Percentiles rank a stretch among this genome's conserved stretches.
phyloP scores from a whole-genome alignment of 768 basidiomycete genomes.

The Lentinula lateritia region DNA sequence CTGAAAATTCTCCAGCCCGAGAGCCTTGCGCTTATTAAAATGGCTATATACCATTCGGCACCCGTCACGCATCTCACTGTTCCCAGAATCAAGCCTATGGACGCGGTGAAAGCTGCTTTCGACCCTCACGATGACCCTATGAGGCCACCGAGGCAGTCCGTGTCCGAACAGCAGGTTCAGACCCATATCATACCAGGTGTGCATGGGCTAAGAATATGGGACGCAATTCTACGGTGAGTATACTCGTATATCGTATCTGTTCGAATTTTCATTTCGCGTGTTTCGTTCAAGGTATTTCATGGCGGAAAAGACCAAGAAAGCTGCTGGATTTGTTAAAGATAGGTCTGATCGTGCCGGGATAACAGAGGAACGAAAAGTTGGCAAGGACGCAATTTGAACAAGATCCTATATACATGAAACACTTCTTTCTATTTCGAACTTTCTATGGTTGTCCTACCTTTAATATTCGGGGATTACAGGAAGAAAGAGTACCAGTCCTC shows the following conservation, averaged over 20 bases:
- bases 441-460: no score
- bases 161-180: constrained; percentile 47
- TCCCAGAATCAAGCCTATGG: constrained; percentile 38
- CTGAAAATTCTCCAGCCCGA: constrained; percentile 34
- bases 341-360: not conserved
- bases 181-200: constrained; percentile 32
- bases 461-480: not conserved
- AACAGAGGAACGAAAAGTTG: not conserved
- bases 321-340: not conserved
- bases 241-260: not conserved
- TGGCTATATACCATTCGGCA: constrained; percentile 49
- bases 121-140: constrained; percentile 42
- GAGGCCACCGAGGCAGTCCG: constrained; percentile 46
- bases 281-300: constrained; percentile 5
- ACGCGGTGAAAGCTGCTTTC: constrained; percentile 43
- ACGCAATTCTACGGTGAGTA: constrained; percentile 41
- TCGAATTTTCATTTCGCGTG: not conserved
- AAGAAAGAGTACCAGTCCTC: not conserved
- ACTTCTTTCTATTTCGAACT: no score
- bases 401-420: not conserved
- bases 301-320: constrained; percentile 8
- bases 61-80: constrained; percentile 48
- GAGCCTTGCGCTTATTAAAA: constrained; percentile 49
- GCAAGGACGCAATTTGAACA: not conserved
- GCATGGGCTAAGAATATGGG: constrained; percentile 55